phyloP scores from a whole-genome alignment of 2,329 filamentous ascomycete species.

The Epichloe sylvatica region DNA sequence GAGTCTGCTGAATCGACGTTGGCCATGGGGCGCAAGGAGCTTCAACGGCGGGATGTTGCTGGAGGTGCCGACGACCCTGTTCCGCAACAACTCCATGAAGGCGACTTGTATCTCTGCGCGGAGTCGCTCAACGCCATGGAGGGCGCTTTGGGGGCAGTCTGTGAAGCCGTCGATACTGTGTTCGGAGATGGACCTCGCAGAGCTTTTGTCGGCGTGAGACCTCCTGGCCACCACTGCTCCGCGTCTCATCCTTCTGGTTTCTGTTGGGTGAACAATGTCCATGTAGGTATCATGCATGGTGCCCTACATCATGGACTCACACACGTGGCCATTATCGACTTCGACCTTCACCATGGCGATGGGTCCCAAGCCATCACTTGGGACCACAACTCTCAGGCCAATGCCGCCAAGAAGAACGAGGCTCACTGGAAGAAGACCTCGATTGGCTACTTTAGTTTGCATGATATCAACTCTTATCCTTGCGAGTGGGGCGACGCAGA shows the following conservation, averaged over 20 bases:
- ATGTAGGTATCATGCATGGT: slow-evolving; percentile 88
- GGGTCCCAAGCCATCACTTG: slow-evolving; percentile 93
- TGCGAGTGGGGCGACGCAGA: slow-evolving; percentile 89
- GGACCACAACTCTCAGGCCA: slow-evolving; percentile 67
- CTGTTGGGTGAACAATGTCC: slow-evolving; percentile 97
- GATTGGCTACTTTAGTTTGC: slow-evolving; percentile 91
- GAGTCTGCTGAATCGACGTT: slow-evolving; percentile 64
- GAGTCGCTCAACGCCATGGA: slow-evolving; percentile 82
- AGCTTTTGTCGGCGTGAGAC: slow-evolving; percentile 84
- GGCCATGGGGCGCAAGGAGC: slow-evolving; percentile 62
- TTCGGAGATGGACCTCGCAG: slow-evolving; percentile 54
- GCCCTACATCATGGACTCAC: slow-evolving; percentile 73
- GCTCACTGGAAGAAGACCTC: slow-evolving; percentile 66
- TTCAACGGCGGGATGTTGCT: slow-evolving; percentile 53
- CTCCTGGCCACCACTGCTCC: slow-evolving; percentile 92
- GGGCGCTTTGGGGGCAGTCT: slow-evolving; percentile 81
- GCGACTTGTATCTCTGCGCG: slow-evolving; percentile 78
- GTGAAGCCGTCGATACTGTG: slow-evolving; percentile 80
- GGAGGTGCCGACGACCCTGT: slow-evolving; percentile 30
- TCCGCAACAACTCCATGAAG: slow-evolving; percentile 58
- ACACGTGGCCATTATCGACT: slow-evolving; percentile 86
- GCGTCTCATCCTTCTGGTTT: slow-evolving; percentile 83
- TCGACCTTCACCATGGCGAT: slow-evolving; percentile 84
- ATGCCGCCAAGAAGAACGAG: slow-evolving; percentile 51
- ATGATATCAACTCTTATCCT: slow-evolving; percentile 97